Evolutionary conservation across 176 grass and related monocot species (phyloP).

Genomic region (Avena insularis): DNA sequence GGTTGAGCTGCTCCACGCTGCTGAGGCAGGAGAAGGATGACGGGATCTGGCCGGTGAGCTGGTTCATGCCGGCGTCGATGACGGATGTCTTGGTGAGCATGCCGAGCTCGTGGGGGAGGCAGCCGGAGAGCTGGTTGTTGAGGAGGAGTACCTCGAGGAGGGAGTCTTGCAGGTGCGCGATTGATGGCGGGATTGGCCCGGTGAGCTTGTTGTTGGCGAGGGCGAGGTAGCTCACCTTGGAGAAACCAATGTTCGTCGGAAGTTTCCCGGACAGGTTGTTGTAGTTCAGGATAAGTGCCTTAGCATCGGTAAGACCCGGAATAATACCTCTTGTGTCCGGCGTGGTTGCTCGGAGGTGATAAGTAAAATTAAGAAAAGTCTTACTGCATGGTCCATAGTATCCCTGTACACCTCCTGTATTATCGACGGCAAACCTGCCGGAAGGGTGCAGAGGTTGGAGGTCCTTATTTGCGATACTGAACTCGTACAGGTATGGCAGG

Average conservation of each 20-base stretch:
- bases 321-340: not conserved
- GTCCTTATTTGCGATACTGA: too few relatives aligned
- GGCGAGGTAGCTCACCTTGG: constrained; percentile 53
- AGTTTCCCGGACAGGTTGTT: constrained; percentile 35
- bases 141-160: constrained; percentile 63
- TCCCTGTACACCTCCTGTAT: too few relatives aligned
- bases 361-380: too few relatives aligned
- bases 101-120: constrained; percentile 68
- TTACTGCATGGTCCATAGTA: too few relatives aligned
- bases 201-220: constrained; percentile 74
- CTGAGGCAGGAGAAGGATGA: constrained; percentile 66
- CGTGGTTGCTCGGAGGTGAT: not conserved
- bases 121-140: constrained; percentile 76
- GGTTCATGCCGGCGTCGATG: constrained; percentile 73
- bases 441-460: too few relatives aligned
- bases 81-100: constrained; percentile 56
- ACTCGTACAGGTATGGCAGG: rapidly evolving
- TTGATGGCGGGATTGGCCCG: constrained; percentile 44
- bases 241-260: not conserved
- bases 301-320: rapidly evolving
- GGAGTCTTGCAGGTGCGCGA: constrained; percentile 6
- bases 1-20: constrained; percentile 77
- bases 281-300: constrained; percentile 45
- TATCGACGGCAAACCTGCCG: too few relatives aligned
- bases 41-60: constrained; percentile 69